Conservation (phyloP, 2,329 filamentous ascomycete genomes). For the Colletotrichum magnum region DNA sequence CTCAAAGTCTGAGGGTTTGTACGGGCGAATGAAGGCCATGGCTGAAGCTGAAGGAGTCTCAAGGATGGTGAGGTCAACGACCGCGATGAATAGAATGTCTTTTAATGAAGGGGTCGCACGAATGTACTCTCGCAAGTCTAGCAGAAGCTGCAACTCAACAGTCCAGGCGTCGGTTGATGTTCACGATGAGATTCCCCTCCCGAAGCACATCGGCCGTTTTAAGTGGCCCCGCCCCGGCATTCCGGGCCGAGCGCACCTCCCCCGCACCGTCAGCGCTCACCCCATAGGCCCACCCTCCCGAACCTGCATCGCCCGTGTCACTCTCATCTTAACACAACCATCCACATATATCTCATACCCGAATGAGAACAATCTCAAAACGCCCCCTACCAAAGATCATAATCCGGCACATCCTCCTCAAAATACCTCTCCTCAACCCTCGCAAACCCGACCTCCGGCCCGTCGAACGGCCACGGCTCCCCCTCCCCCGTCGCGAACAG, state of each 20-base stretch:
- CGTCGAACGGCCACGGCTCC: conserved; percentile 43
- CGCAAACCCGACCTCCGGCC: conserved; percentile 42
- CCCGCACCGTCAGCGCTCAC: conserved; percentile 19
- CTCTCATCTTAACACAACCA: too few species aligned
- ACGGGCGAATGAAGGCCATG: conserved; percentile 63
- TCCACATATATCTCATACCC: too few species aligned
- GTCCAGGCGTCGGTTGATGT: neutral
- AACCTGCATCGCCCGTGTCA: neutral
- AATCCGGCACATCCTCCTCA: conserved; percentile 40
- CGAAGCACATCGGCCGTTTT: neutral
- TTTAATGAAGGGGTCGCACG: too few species aligned
- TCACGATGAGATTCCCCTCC: neutral
- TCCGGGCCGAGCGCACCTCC: conserved; percentile 19
- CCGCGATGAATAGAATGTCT: too few species aligned
- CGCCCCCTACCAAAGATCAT: conserved; percentile 8
- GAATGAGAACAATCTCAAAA: too few species aligned
- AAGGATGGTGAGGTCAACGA: too few species aligned
- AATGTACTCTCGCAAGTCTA: too few species aligned
- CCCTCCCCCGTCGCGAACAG: conserved; percentile 44
- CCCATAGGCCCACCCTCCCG: neutral
- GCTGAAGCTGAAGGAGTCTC: neutral
- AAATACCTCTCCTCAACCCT: conserved; percentile 42
- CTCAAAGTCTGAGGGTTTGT: conserved; percentile 56
- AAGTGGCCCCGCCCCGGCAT: conserved; percentile 20
- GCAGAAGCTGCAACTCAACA: too few species aligned